Conservation (phyloP, 1,284 basidiomycete genomes). For the Rhodotorula sp. region DNA sequence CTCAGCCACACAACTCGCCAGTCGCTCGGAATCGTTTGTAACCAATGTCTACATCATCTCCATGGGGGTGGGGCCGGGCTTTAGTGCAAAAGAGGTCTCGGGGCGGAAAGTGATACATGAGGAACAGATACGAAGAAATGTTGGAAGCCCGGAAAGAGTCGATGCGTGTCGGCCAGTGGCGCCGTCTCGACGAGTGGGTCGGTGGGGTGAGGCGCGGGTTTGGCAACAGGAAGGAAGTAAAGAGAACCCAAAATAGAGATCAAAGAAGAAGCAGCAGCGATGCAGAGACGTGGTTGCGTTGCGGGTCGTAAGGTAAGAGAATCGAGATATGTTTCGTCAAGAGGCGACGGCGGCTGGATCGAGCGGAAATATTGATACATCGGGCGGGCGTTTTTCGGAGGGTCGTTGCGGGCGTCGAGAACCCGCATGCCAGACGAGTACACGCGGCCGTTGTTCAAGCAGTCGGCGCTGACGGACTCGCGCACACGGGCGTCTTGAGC, state of each 20-base stretch:
- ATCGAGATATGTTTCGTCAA: too few species aligned
- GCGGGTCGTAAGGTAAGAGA: not conserved
- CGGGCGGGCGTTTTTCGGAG: too few species aligned
- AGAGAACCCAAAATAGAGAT: too few species aligned
- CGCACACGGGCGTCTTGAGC: not conserved
- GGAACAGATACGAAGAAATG: not conserved
- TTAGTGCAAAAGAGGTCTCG: not conserved
- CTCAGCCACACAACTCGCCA: too few species aligned
- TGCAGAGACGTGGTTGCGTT: not conserved
- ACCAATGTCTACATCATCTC: too few species aligned
- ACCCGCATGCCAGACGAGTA: too few species aligned
- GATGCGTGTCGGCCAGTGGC: too few species aligned
- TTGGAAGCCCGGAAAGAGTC: too few species aligned
- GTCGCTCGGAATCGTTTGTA: too few species aligned
- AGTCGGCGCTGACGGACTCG: not conserved
- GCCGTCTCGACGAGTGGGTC: not conserved
- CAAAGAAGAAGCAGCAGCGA: not conserved
- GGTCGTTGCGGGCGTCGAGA: too few species aligned
- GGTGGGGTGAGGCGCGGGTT: not conserved
- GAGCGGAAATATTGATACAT: too few species aligned
- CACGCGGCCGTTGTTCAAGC: not conserved
- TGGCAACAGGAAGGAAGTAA: not conserved
- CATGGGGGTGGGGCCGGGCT: not conserved
- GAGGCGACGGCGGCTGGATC: too few species aligned
- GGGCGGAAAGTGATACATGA: not conserved